phyloP scores from a whole-genome alignment of 2,329 filamentous ascomycete species.

The Trichoderma afroharzianum region DNA sequence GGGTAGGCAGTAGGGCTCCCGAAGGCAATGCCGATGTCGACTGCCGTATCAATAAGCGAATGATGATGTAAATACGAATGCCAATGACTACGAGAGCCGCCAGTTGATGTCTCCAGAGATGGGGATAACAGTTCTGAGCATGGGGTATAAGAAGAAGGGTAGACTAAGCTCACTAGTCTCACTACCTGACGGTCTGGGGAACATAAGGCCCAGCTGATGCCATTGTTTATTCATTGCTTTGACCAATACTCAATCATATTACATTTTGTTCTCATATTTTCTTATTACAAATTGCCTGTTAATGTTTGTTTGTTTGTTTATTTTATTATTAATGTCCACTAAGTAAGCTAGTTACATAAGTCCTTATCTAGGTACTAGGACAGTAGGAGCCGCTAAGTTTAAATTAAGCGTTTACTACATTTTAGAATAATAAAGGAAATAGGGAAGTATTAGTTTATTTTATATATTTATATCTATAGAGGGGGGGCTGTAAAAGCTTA shows the following conservation, averaged over 20 bases:
- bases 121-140: not conserved
- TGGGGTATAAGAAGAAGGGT: not conserved
- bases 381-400: not conserved
- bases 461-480: not conserved
- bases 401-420: not conserved
- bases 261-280: not conserved
- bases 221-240: not conserved
- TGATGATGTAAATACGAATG: not conserved
- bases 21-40: not conserved
- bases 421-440: not conserved
- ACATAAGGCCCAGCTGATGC: not conserved
- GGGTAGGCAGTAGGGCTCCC: not conserved
- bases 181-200: not conserved
- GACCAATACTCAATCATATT: not conserved
- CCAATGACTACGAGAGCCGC: not conserved
- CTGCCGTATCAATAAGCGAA: not conserved
- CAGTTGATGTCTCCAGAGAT: not conserved
- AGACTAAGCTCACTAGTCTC: not conserved
- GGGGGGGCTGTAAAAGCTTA: not conserved
- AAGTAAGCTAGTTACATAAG: slow-evolving; percentile 7
- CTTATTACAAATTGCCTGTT: not conserved
- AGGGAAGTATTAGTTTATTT: not conserved
- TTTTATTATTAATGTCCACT: not conserved
- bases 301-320: not conserved
- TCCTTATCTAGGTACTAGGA: not conserved